These are phyloP conservation scores for Metschnikowia drakensbergensis DNA, from an alignment of 805 yeast species.

Conservation along the genomic window DNA sequence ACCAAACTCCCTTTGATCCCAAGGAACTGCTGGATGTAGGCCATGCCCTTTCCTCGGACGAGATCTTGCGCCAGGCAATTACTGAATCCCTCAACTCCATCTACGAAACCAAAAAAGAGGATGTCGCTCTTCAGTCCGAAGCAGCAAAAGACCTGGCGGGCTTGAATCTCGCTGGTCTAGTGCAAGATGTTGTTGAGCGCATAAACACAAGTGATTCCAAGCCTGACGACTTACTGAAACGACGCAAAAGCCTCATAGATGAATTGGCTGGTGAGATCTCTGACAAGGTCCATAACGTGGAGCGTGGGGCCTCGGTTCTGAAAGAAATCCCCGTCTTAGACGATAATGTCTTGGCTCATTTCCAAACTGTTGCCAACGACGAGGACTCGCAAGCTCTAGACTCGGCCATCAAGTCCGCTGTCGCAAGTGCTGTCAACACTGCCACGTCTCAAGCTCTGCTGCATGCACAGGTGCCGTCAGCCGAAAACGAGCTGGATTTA, in stretches of 20 bases:
- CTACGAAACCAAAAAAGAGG: slow-evolving; percentile 9
- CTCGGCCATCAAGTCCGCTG: slow-evolving; percentile 12
- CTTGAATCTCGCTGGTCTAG: slow-evolving; percentile 19
- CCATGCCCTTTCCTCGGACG: not conserved
- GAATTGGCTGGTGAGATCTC: not conserved
- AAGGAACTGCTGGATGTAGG: not conserved
- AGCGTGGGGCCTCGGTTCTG: slow-evolving; percentile 1
- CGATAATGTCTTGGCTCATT: slow-evolving; percentile 35
- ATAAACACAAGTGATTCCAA: slow-evolving; percentile 13
- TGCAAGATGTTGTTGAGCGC: slow-evolving; percentile 25
- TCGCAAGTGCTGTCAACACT: slow-evolving; percentile 12
- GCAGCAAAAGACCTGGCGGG: not conserved
- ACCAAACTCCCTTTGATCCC: not conserved
- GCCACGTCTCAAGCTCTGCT: slow-evolving; percentile 3
- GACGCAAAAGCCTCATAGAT: slow-evolving; percentile 1
- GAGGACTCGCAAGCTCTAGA: slow-evolving; percentile 15
- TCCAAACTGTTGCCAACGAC: slow-evolving; percentile 31
- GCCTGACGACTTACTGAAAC: slow-evolving; percentile 15
- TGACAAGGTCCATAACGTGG: not conserved
- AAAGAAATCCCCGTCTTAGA: slow-evolving; percentile 31
- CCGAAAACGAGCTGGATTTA: slow-evolving; percentile 40
- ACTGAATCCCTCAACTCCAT: not conserved
- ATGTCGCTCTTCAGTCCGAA: slow-evolving; percentile 6
- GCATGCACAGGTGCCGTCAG: not conserved
- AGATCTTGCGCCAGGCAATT: slow-evolving; percentile 1